These are phyloP conservation scores for Phytophthora quininea DNA, from an alignment of 352 stramenopile genomes.

Conservation along the genomic window DNA sequence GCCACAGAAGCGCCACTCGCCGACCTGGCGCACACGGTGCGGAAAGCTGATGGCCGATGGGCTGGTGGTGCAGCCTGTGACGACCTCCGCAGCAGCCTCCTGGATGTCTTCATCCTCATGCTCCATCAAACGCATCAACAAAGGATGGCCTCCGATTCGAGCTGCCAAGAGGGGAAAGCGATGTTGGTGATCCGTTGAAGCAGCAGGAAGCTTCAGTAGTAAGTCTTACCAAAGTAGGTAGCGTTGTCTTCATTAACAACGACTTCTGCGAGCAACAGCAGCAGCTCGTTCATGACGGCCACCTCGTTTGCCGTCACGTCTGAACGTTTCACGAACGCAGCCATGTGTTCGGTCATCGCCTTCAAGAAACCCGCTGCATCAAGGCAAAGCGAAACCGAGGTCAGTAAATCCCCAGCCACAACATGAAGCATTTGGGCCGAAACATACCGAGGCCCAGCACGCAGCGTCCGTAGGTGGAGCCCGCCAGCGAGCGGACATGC, in stretches of 20 bases:
- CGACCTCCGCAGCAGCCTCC: constrained; percentile 71
- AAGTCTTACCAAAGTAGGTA: constrained; percentile 64
- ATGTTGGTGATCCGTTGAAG: too few species aligned
- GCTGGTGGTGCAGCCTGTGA: constrained; percentile 69
- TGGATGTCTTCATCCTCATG: constrained; percentile 77
- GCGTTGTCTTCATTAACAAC: constrained; percentile 85
- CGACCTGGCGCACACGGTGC: constrained; percentile 62
- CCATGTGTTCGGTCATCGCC: constrained; percentile 49
- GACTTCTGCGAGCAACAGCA: constrained; percentile 50
- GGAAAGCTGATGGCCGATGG: constrained; percentile 76
- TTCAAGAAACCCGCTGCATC: constrained; percentile 71
- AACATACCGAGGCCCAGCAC: constrained; percentile 72
- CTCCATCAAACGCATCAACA: constrained; percentile 82
- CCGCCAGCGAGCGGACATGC: constrained; percentile 32
- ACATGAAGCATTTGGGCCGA: neutral
- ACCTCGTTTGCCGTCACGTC: constrained; percentile 35
- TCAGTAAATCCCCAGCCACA: neutral
- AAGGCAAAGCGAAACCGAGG: constrained; percentile 3
- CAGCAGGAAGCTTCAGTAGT: neutral
- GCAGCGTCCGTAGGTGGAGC: constrained; percentile 67
- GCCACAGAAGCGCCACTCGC: constrained; percentile 59
- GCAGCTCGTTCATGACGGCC: constrained; percentile 46
- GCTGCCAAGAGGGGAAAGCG: constrained; percentile 28
- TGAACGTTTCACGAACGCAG: constrained; percentile 43
- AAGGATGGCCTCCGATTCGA: constrained; percentile 62